A percentile compares a stretch with the other conserved stretches of the same genome.
These are phyloP conservation scores for Chenopodium quinoa DNA, from an alignment of 148 eudicot genomes.

Conservation along the genomic window DNA sequence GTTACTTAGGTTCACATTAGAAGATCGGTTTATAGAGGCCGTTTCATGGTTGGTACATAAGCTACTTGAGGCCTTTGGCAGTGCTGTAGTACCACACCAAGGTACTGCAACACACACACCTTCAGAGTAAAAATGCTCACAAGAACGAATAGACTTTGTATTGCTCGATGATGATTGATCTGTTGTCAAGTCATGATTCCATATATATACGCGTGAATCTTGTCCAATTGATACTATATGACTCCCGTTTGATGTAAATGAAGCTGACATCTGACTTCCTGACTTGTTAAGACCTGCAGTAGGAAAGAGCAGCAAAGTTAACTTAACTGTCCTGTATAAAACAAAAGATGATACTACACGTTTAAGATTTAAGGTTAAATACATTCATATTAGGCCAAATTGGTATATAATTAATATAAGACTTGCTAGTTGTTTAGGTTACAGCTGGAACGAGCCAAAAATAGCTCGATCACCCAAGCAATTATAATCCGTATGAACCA, in stretches of 20 bases:
- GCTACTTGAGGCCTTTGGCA: not conserved
- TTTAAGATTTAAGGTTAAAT: not conserved
- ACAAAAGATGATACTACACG: not conserved
- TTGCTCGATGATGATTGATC: slow-evolving; percentile 29
- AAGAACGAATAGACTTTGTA: slow-evolving; percentile 46
- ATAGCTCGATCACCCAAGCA: slow-evolving; percentile 3
- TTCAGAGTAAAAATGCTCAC: slow-evolving; percentile 53
- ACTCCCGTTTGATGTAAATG: slow-evolving; percentile 48
- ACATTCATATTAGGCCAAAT: not conserved
- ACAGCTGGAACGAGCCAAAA: not conserved
- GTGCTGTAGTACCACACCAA: slow-evolving; percentile 40
- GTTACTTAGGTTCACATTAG: slow-evolving; percentile 38
- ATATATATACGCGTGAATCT: slow-evolving; percentile 64
- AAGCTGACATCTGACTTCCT: slow-evolving; percentile 67
- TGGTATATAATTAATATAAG: not conserved
- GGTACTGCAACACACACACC: slow-evolving; percentile 58
- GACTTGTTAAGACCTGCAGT: slow-evolving; percentile 60
- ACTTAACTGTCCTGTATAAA: not conserved
- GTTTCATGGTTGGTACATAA: slow-evolving; percentile 18
- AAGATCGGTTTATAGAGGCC: slow-evolving; percentile 25
- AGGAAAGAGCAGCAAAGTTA: not conserved
- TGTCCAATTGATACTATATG: slow-evolving; percentile 67
- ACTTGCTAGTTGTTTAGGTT: not conserved
- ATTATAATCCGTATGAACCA: not conserved
- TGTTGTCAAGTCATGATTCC: slow-evolving; percentile 48